Conservation (phyloP, 2,329 filamentous ascomycete genomes). For the Coniochaeta hoffmannii region DNA sequence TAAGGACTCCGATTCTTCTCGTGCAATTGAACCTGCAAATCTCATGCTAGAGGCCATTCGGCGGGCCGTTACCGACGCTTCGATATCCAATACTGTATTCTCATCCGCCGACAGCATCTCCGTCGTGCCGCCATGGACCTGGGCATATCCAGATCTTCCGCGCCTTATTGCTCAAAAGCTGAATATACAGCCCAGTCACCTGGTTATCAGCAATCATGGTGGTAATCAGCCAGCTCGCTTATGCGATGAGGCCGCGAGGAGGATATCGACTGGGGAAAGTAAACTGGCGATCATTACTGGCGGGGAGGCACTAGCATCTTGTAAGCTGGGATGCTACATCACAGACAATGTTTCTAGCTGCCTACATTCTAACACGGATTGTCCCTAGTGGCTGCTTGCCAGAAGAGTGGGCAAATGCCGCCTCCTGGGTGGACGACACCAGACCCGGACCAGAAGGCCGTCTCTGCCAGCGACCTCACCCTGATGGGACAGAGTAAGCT, state of each 20-base stretch:
- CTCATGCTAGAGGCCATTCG: slow-evolving; percentile 51
- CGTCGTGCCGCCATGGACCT: slow-evolving; percentile 58
- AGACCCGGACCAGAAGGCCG: slow-evolving; percentile 33
- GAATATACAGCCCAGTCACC: slow-evolving; percentile 37
- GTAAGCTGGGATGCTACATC: slow-evolving; percentile 23
- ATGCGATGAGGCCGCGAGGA: slow-evolving; percentile 55
- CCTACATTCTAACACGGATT: background rate
- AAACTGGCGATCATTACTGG: slow-evolving; percentile 54
- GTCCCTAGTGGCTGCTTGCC: slow-evolving; percentile 23
- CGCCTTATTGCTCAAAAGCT: slow-evolving; percentile 42
- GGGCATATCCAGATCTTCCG: slow-evolving; percentile 55
- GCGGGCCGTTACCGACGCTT: slow-evolving; percentile 42
- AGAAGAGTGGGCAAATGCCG: slow-evolving; percentile 27
- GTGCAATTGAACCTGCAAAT: slow-evolving; percentile 40
- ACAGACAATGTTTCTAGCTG: background rate
- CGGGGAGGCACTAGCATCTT: slow-evolving; percentile 56
- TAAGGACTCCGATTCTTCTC: slow-evolving; percentile 43
- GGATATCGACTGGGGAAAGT: slow-evolving; percentile 44
- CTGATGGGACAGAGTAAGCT: slow-evolving; percentile 28
- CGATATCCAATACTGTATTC: slow-evolving; percentile 25
- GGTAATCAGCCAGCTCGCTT: slow-evolving; percentile 56
- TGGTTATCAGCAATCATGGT: slow-evolving; percentile 48
- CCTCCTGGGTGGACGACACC: slow-evolving; percentile 52
- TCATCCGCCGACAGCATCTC: slow-evolving; percentile 48
- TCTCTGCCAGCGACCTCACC: slow-evolving; percentile 43